phyloP scores from a whole-genome alignment of 331 rosid species.

The Saraca asoca region DNA sequence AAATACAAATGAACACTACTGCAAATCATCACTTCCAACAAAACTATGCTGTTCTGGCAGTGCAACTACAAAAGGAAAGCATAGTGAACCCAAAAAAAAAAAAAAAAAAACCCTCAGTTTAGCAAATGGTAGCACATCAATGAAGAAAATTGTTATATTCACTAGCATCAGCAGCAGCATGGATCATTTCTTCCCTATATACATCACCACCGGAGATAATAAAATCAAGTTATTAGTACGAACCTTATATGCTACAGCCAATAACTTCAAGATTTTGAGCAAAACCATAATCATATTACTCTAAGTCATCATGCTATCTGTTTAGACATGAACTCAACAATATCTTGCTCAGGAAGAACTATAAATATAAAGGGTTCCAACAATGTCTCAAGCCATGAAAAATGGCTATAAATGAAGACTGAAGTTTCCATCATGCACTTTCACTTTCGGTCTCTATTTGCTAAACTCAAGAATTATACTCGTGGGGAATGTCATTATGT shows the following conservation, averaged over 20 bases:
- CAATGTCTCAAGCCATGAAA: constrained; percentile 7
- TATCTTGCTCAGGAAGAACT: constrained; percentile 13
- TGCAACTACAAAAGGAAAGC: constrained; percentile 19
- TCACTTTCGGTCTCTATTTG: constrained; percentile 21
- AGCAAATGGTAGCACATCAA: constrained; percentile 17
- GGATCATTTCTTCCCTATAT: constrained; percentile 9
- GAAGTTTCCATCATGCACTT: constrained; percentile 15
- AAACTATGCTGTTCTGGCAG: not conserved
- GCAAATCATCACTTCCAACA: constrained; percentile 20
- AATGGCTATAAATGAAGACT: constrained; percentile 12
- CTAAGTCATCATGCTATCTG: constrained; percentile 22
- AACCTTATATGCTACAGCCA: constrained; percentile 20
- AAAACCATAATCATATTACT: constrained; percentile 10
- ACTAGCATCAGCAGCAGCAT: constrained; percentile 25
- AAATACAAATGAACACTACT: constrained; percentile 20
- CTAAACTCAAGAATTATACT: constrained; percentile 8
- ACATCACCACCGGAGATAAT: constrained; percentile 12
- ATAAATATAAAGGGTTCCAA: constrained; percentile 23
- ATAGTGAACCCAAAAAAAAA: too few species aligned
- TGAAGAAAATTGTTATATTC: not conserved
- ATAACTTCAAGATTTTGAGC: constrained; percentile 26
- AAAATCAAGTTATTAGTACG: constrained; percentile 20
- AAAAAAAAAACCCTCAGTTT: constrained; percentile 20
- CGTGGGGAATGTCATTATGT: constrained; percentile 2
- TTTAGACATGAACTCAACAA: constrained; percentile 13